Base-by-base conservation (phyloP, 2,329 filamentous ascomycete genomes). In the Cyphellophora europaea region DNA sequence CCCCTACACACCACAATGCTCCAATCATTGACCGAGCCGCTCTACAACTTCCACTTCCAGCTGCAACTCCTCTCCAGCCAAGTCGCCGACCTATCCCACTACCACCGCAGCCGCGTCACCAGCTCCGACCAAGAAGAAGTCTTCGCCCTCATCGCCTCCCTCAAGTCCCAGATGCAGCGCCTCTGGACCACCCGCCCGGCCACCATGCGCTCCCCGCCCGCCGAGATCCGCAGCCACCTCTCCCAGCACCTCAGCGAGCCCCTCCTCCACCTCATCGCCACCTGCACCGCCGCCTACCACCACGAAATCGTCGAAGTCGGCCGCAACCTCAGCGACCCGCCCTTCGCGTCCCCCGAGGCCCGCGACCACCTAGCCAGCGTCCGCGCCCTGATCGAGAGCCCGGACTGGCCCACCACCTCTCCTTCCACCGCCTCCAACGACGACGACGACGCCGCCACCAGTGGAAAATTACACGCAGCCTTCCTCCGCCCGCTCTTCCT, bases 401-500 rank as follows among this genome's bases (percentile, higher is more conserved):
- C n/a, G n/a, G n/a, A n/a, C n/a, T n/a, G n/a, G n/a, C n/a, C n/a
- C n/a, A n/a, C n/a, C n/a, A n/a, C n/a, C n/a, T n/a, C n/a, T n/a
- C n/a, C n/a, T n/a, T n/a, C n/a, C n/a, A n/a, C n/a, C n/a, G n/a
- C n/a, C n/a, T n/a, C n/a, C n/a, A n/a, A n/a, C n/a, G n/a, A n/a
- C n/a, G n/a, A n/a, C n/a, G n/a, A n/a, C n/a, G n/a, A n/a, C n/a
- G n/a, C n/a, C n/a, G n/a, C 21, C n/a, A 8, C 11, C 11, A 30
- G 27, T 30, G 27, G 27, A 8, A 25, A 15, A 11, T 16, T 39
- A 6, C 31, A 33, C 19, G 10, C 32, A 11, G 37, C 27, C 13
- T 40, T 34, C 19, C 10, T 40, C 15, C 37, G 37, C 6, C 33
- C 37, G 13, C 28, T 40, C 6, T 40, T 40, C 16, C 15, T 40